Base-by-base conservation (phyloP, 1,284 basidiomycete genomes). In the Boletus albobrunnescens region DNA sequence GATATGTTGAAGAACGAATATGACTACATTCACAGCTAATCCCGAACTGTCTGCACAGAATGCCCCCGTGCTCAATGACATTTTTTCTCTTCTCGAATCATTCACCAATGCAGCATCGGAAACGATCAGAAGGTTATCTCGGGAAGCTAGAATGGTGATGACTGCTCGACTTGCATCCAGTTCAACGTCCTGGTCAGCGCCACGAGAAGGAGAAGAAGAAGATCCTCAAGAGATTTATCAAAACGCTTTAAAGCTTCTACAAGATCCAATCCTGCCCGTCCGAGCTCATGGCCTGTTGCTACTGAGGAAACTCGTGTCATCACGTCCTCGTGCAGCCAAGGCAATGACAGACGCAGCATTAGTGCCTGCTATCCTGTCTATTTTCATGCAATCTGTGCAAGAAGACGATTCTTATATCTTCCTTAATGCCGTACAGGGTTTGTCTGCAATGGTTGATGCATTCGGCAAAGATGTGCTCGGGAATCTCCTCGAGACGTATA, bases 401-500 rank as follows among this genome's bases (percentile, higher is more conserved):
- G 93, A 97, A 58, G 88, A 94, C 41, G 95, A 99, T 63, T 93
- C 90, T 27, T 98, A 94, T 67, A 84, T 98, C 49, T 98, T 94
- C 65, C 71, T 98, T 47, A 94, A 94, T 61, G 93, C 91, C 0
- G 86, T 96, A 5, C 89, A 94, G 60, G 95, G 94, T 0, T 73
- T 99, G 2, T 79, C 85, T 5, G 84, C 79, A 13, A 85, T 95
- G 78, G 90, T 86, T 1, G 84, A 92, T 56, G 74, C 75, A 2
- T 82, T 84, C 48, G 91, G 91, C 1, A 78, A 76, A 51, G 82
- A 90, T 14, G 83, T 93, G 9, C 68, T 94, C 13, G 72, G 71
- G 47, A 72, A 74, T 3, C 71, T 95, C 24, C 68, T 91, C 8
- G 73, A 75, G 27, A 74, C 78, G 19, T 94, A 93, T 59, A 64